These are phyloP conservation scores for Pyrenula aspistea DNA, from an alignment of 495 filamentous ascomycete genomes.

Conservation along the genomic window DNA sequence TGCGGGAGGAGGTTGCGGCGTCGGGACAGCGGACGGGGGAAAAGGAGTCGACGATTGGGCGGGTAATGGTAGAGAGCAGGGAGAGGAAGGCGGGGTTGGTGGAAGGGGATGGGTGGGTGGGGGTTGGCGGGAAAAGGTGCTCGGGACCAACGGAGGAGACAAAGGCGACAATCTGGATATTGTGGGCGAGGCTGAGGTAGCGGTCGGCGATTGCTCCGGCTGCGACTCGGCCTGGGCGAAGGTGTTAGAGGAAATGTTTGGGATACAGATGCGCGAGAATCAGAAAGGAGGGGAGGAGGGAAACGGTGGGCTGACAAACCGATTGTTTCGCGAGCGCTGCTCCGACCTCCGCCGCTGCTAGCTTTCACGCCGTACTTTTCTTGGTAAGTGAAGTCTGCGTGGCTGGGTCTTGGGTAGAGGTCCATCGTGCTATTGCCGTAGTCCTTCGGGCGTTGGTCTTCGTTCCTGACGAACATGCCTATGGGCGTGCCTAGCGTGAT, in stretches of 20 bases:
- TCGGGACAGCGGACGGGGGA: constrained; percentile 82
- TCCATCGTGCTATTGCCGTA: constrained; percentile 90
- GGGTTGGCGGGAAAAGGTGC: constrained; percentile 72
- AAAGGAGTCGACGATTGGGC: constrained; percentile 70
- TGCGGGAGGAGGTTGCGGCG: constrained; percentile 45
- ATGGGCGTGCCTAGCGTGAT: constrained; percentile 90
- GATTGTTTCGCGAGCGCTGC: constrained; percentile 90
- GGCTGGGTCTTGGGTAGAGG: constrained; percentile 76
- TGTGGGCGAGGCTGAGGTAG: constrained; percentile 68
- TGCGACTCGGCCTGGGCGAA: constrained; percentile 58
- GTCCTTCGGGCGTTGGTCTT: constrained; percentile 91
- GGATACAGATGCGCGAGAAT: not conserved
- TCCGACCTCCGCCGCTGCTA: constrained; percentile 81
- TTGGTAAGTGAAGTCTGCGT: constrained; percentile 94
- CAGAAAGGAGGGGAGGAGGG: no score
- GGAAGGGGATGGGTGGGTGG: constrained; percentile 55
- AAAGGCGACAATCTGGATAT: constrained; percentile 85
- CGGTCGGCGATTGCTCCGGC: constrained; percentile 95
- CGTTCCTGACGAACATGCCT: constrained; percentile 73
- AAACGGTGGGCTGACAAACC: constrained; percentile 25
- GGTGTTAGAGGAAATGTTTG: constrained; percentile 3
- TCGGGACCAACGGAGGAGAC: constrained; percentile 74
- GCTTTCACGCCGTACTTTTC: constrained; percentile 97
- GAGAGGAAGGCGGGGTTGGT: constrained; percentile 79
- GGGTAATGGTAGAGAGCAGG: constrained; percentile 61